These are phyloP conservation scores for Kwoniella pini DNA, from an alignment of 768 basidiomycete genomes.

Conservation along the genomic window DNA sequence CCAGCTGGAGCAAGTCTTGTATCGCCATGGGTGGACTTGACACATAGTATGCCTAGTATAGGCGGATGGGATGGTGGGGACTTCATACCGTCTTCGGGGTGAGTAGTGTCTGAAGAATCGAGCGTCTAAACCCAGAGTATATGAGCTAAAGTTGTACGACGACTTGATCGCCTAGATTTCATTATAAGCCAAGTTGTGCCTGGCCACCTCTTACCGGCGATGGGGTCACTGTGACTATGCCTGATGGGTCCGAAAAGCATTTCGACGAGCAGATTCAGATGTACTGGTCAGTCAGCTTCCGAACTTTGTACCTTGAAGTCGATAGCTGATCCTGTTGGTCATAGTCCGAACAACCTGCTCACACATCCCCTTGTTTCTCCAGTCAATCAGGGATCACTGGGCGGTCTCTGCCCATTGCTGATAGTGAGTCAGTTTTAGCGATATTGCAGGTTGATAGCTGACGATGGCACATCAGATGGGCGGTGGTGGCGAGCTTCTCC, in stretches of 20 bases:
- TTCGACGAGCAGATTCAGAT: constrained; percentile 51
- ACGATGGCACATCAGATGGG: constrained; percentile 27
- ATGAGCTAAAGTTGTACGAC: no score
- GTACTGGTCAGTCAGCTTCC: constrained; percentile 41
- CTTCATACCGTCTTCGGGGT: constrained; percentile 47
- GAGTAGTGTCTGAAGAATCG: no score
- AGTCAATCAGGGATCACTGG: constrained; percentile 49
- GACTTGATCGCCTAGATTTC: constrained; percentile 40
- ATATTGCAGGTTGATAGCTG: no score
- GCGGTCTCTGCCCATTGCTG: constrained; percentile 51
- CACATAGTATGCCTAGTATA: constrained; percentile 52
- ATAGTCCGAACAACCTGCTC: constrained; percentile 44
- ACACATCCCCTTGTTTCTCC: constrained; percentile 52
- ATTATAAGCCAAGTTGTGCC: constrained; percentile 44
- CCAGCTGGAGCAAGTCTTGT: constrained; percentile 52
- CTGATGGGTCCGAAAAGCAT: constrained; percentile 30
- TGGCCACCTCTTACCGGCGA: constrained; percentile 46
- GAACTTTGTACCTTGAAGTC: background rate
- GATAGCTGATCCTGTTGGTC: background rate
- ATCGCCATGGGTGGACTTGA: constrained; percentile 53
- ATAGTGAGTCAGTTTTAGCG: constrained; percentile 41
- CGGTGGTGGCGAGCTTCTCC: constrained; percentile 45
- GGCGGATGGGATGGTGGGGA: constrained; percentile 41
- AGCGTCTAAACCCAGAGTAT: no score
- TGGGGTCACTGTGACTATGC: constrained; percentile 40